Base-by-base conservation (phyloP, 148 eudicot species). In the Rheum nobile region DNA sequence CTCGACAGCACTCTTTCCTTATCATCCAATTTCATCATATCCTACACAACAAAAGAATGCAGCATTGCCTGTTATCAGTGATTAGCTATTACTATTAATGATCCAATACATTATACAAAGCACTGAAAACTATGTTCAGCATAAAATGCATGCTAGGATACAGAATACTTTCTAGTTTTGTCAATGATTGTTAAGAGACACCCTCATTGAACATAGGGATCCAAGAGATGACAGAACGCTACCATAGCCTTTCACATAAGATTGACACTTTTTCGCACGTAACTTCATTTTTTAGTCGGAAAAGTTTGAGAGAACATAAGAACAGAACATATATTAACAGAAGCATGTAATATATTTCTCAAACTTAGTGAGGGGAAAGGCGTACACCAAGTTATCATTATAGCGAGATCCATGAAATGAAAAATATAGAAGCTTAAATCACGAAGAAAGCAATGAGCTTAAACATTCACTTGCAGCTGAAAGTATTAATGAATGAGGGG, bases 1-100 rank as follows among this genome's bases (percentile, higher is more conserved):
- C 91, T 89, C 67, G 86, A 83, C 72, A 95, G 85, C 75, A 95
- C 79, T 80, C 80, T 87, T 81, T 82, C 90, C 29, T 78, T 79
- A 73, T 75, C 77, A 81, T 95, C 99, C 89, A 95, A 79, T 75
- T 84, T 82, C 97, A 91, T 85, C 99, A 95, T 90, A 77, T 95
- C 97, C 99, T 95, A 80, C 35, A 73, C 12, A 54, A 32, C 21
- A n/a, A 38, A 34, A 31, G 26, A 44, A 38, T 38, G 14, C 28
- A 39, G 43, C 43, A 19, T 70, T 70, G n/a, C 16, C 48, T 16
- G 39, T 22, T 39, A 11, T 35, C 50, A 70, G 46, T 70, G 29
- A 22, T 21, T 38, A 48, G 8, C n/a, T 48, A n/a, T n/a, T 48
- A 48, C n/a, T 48, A n/a, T n/a, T 48, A 48, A n/a, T 3, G 54